A percentile compares a stretch with the other conserved stretches of the same genome.
These are phyloP conservation scores for Acidiella bohemica DNA, from an alignment of 495 filamentous ascomycete genomes.

Conservation along the genomic window DNA sequence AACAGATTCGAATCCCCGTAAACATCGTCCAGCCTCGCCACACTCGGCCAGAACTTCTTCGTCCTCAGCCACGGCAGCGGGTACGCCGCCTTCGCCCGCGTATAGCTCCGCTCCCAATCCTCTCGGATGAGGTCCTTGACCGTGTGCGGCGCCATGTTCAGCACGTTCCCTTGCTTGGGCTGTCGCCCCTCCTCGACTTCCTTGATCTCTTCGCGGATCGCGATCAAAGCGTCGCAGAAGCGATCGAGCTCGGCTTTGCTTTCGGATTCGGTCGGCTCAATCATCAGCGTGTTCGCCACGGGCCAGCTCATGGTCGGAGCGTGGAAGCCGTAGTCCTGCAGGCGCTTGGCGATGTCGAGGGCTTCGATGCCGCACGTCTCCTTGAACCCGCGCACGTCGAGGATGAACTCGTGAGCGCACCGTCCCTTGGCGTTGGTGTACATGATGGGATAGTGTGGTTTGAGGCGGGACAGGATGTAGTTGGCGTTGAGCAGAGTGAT, in stretches of 20 bases:
- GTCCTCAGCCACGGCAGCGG: conserved; percentile 72
- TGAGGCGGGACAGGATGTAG: conserved; percentile 89
- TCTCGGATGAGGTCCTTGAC: conserved; percentile 62
- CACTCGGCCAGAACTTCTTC: conserved; percentile 97
- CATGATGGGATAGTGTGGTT: conserved; percentile 75
- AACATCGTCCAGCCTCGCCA: conserved; percentile 75
- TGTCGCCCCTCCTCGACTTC: conserved; percentile 69
- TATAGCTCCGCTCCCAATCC: conserved; percentile 70
- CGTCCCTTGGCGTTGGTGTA: conserved; percentile 82
- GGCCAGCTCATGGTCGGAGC: conserved; percentile 98
- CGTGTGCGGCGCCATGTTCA: conserved; percentile 86
- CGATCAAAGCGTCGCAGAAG: conserved; percentile 84
- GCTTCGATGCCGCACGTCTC: conserved; percentile 79
- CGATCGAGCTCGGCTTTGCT: conserved; percentile 87
- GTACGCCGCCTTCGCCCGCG: conserved; percentile 74
- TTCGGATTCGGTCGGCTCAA: conserved; percentile 94
- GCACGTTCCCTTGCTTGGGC: conserved; percentile 70
- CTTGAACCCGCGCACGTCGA: conserved; percentile 76
- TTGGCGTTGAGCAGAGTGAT: conserved; percentile 93
- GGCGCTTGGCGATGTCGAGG: conserved; percentile 92
- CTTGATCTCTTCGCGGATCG: conserved; percentile 75
- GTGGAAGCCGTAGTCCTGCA: conserved; percentile 98
- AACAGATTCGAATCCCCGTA: conserved; percentile 21
- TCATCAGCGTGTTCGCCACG: conserved; percentile 93
- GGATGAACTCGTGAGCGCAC: conserved; percentile 97